Base-by-base conservation (phyloP, 1,284 basidiomycete genomes). In the Apiotrichum sp. region DNA sequence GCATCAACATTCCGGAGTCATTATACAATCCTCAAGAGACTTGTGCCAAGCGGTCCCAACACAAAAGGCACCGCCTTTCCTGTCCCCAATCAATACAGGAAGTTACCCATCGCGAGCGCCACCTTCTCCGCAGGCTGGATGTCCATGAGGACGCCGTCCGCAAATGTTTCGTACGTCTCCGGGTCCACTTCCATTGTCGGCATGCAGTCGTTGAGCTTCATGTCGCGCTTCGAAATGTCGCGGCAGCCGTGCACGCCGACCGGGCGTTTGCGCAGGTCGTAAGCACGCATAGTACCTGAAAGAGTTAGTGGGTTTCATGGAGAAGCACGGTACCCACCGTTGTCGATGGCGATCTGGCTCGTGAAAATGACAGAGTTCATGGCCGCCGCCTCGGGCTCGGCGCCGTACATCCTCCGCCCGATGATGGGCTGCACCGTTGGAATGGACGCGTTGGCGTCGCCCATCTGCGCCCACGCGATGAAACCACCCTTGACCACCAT, bases 401-500 rank as follows among this genome's bases (percentile, higher is more conserved):
- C 74, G 5, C 88, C 92, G 87, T 89, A 98, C 93, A 96, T 97
- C 0, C 88, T 88, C 48, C 87, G 83, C 2, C 86, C 84, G 62
- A 86, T 85, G 67, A 87, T 82, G 0, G 93, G 93, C 73, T 97
- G 92, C 0, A 97, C 89, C 0, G 89, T 89, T 6, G 93, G 93
- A 64, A 98, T 97, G 4, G 89, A 92, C 0, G 81, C 92, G 73
- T 95, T 95, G 0, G 92, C 88, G 61, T 96, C 92, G 32, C 93
- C 93, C 84, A 95, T 87, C 84, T 89, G 85, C 1, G 89, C 86
- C 85, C 87, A 93, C 4, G 83, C 89, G 62, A 98, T 95, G 33
- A 95, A 86, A 34, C 95, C 95, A 14, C 90, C 91, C 75, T 98
- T 97, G 66, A 98, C 79, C 11, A 98, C 86, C 83, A 90, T 87